Base-by-base conservation (phyloP, 805 yeast species). In the Wickerhamiella azyma region DNA sequence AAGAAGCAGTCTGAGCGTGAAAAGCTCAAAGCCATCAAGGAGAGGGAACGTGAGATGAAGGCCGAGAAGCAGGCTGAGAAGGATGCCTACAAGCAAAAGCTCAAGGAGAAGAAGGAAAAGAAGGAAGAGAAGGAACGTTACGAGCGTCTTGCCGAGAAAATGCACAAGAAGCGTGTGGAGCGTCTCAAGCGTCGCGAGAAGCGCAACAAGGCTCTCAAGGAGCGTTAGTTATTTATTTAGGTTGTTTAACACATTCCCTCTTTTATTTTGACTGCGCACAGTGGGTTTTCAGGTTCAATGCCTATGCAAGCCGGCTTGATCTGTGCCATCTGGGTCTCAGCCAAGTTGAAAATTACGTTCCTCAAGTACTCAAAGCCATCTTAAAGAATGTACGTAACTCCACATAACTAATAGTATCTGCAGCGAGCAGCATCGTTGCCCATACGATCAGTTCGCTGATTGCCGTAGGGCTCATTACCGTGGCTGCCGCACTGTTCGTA, bases 161-260 rank as follows among this genome's bases (percentile, higher is more conserved):
- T 89, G 94, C 89, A 85, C 60, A 81, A 81, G 37, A 88, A 86
- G 78, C 82, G 77, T 69, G 83, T 86, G 36, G 97, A 86, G 53
- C 76, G 98, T 65, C 62, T 89, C 66, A 79, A 82, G 67, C 79
- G 81, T 69, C 79, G 81, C 60, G 98, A 89, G 61, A 89, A 89
- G 81, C 79, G 97, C 67, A 89, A 88, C 68, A 89, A 89, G 67
- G 69, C 86, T 58, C 77, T 88, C 61, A 85, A 80, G 62, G 97
- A 88, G 60, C 95, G 96, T 64, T 82, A 54, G 48, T 41, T 39
- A 33, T 28, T 35, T 42, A 41, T 41, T 41, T 39, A 19, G 6
- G 6, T 8, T 33, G 7, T 26, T 26, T 9, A 26, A 9, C 28
- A 26, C 9, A 26, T 26, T 8, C 9, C 28, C 7, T 26, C 28